phyloP scores from a whole-genome alignment of 2,329 filamentous ascomycete genomes.

The Geosmithia morbida region DNA sequence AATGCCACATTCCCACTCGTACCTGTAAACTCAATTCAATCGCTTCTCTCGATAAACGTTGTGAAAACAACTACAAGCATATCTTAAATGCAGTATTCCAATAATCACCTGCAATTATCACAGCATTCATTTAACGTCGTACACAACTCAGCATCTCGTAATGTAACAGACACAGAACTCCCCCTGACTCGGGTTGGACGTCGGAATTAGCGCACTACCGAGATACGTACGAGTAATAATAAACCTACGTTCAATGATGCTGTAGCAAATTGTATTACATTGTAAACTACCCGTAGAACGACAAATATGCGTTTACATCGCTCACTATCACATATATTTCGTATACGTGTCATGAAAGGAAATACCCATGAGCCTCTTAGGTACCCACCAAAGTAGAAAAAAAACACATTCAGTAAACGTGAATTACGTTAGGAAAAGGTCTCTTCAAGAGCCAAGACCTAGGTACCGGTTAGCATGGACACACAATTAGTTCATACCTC shows the following conservation, averaged over 20 bases:
- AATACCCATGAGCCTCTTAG: neutral
- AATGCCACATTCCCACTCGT: neutral
- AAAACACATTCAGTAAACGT: neutral
- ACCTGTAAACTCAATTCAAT: neutral
- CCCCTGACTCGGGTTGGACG: too few species aligned
- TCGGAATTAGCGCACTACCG: too few species aligned
- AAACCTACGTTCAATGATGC: neutral
- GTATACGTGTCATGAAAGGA: neutral
- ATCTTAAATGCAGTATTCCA: too few species aligned
- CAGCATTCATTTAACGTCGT: too few species aligned
- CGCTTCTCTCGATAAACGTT: too few species aligned
- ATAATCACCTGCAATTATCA: too few species aligned
- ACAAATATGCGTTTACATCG: neutral
- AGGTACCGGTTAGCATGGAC: neutral
- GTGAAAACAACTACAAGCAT: too few species aligned
- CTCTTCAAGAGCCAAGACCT: slow-evolving; percentile 38
- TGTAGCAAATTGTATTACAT: neutral
- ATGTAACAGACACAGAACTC: too few species aligned
- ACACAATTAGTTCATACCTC: neutral
- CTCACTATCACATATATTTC: neutral
- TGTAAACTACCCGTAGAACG: neutral
- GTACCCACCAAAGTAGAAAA: too few species aligned
- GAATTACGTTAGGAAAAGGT: slow-evolving; percentile 8
- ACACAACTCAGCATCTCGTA: too few species aligned
- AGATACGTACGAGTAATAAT: too few species aligned